Conservation (phyloP, 306 rosid species). For the Vicia faba region DNA sequence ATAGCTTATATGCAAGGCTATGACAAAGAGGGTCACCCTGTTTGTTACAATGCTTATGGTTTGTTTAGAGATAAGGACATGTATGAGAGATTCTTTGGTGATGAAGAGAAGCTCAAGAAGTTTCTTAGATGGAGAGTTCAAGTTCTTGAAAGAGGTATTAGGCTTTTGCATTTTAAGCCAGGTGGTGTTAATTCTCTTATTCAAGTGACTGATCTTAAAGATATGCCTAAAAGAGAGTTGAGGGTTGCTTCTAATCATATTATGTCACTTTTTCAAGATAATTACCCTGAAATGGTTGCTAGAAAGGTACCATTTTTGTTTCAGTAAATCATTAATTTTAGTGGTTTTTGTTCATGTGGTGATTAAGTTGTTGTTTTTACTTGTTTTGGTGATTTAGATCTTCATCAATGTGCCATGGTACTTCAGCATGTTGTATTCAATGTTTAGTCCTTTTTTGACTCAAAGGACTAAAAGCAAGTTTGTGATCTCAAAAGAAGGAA, state of each 20-base stretch:
- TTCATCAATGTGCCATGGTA: conserved; percentile 99
- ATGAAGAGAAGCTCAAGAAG: conserved; percentile 83
- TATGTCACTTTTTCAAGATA: conserved; percentile 88
- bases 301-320: conserved; percentile 57
- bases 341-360: neutral
- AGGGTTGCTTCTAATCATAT: conserved; percentile 92
- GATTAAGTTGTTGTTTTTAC: neutral
- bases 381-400: conserved; percentile 49
- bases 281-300: conserved; percentile 97
- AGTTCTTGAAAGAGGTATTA: conserved; percentile 81
- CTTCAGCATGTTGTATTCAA: conserved; percentile 85
- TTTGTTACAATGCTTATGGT: conserved; percentile 91
- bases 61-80: conserved; percentile 72
- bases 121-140: conserved; percentile 97
- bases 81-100: conserved; percentile 85
- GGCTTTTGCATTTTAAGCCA: conserved; percentile 79
- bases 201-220: conserved; percentile 94
- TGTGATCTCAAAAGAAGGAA: conserved; percentile 92
- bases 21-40: conserved; percentile 88
- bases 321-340: conserved; percentile 1
- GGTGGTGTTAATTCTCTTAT: conserved; percentile 86
- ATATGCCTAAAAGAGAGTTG: conserved; percentile 95
- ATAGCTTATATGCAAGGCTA: conserved; percentile 87
- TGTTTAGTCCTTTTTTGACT: conserved; percentile 92
- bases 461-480: conserved; percentile 97